These are phyloP conservation scores for Lipomyces yamanashiensis DNA, from an alignment of 805 yeast species.

Conservation along the genomic window DNA sequence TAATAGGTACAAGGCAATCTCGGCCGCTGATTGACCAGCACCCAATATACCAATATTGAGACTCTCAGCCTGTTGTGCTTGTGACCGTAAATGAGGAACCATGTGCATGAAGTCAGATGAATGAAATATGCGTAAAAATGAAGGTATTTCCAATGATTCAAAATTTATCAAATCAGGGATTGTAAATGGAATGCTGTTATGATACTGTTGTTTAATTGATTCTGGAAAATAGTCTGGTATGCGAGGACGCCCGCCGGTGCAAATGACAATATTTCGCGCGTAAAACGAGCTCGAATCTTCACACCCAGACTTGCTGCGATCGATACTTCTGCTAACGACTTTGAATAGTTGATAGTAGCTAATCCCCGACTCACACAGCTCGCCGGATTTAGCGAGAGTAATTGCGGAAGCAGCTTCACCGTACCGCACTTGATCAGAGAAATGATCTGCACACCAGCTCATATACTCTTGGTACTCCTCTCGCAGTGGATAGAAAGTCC, in stretches of 20 bases:
- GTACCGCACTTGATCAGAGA: conserved; percentile 31
- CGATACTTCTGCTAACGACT: background rate
- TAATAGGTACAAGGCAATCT: conserved; percentile 32
- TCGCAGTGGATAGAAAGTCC: conserved; percentile 40
- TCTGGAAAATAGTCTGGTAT: conserved; percentile 31
- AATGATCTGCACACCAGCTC: conserved; percentile 40
- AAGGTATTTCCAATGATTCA: too few species aligned
- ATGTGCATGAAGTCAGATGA: conserved; percentile 34
- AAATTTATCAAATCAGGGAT: too few species aligned
- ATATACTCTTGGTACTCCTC: conserved; percentile 40
- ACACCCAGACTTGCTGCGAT: background rate
- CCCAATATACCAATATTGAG: conserved; percentile 38
- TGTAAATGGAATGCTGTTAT: background rate
- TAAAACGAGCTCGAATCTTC: background rate
- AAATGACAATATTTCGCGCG: conserved; percentile 34
- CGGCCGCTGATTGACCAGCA: conserved; percentile 42
- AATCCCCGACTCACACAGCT: background rate
- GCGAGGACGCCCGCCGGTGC: conserved; percentile 37
- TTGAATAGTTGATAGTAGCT: background rate
- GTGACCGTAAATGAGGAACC: background rate
- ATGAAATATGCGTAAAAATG: conserved; percentile 11
- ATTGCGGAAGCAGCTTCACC: conserved; percentile 24
- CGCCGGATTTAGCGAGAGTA: background rate
- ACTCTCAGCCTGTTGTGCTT: background rate
- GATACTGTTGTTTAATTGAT: background rate